Percentiles rank a stretch among this genome's conserved stretches.
phyloP scores from a whole-genome alignment of 2,329 filamentous ascomycete species.

The Pseudonectria buxi region DNA sequence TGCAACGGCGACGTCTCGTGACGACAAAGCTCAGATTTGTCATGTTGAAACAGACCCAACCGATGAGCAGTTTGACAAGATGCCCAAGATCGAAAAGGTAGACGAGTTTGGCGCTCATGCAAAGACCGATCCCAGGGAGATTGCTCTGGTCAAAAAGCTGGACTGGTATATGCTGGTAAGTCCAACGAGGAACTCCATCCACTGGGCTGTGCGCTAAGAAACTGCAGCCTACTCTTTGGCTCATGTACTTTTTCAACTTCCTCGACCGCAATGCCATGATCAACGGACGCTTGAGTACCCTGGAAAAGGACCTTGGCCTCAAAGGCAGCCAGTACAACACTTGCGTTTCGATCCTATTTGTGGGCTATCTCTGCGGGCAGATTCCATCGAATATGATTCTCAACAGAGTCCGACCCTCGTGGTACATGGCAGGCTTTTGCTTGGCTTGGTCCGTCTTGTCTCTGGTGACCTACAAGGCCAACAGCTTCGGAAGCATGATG shows the following conservation, averaged over 20 bases:
- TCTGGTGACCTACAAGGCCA: slow-evolving; percentile 31
- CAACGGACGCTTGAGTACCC: slow-evolving; percentile 43
- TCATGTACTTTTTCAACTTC: slow-evolving; percentile 30
- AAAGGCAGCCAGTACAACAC: slow-evolving; percentile 24
- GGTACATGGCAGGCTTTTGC: slow-evolving; percentile 31
- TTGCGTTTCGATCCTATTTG: slow-evolving; percentile 23
- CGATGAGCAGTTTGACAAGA: too few species aligned
- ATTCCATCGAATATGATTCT: slow-evolving; percentile 30
- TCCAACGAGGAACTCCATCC: background rate
- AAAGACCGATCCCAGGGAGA: slow-evolving; percentile 20
- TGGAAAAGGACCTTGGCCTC: slow-evolving; percentile 44
- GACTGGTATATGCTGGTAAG: slow-evolving; percentile 21
- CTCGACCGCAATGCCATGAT: slow-evolving; percentile 48
- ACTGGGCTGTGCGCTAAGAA: too few species aligned
- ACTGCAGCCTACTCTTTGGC: slow-evolving; percentile 13
- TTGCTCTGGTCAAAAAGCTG: slow-evolving; percentile 19
- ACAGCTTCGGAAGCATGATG: slow-evolving; percentile 33
- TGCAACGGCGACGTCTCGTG: too few species aligned
- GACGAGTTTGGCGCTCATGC: slow-evolving; percentile 22
- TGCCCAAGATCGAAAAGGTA: slow-evolving; percentile 11
- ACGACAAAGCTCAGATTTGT: too few species aligned
- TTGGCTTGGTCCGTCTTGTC: slow-evolving; percentile 30
- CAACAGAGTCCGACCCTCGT: slow-evolving; percentile 30
- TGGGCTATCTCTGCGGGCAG: slow-evolving; percentile 24
- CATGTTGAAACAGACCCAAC: too few species aligned